Evolutionary conservation across 2,329 filamentous ascomycete species (phyloP).

Genomic region (Apiospora saccharicola): DNA sequence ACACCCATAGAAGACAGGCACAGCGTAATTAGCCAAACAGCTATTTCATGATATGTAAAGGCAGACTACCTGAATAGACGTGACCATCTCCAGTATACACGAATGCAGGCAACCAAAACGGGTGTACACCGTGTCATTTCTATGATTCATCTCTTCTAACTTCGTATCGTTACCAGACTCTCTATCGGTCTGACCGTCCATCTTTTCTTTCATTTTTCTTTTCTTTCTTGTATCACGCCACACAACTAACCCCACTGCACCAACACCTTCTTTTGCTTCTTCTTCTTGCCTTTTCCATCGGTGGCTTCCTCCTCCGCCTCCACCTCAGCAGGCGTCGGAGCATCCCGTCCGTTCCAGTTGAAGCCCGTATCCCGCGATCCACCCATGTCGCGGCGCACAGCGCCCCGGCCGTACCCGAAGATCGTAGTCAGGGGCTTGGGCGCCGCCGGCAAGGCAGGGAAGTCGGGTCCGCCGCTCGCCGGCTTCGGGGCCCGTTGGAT

Average conservation of each 20-base stretch:
- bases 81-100: neutral
- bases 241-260: constrained; percentile 63
- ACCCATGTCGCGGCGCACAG: constrained; percentile 62
- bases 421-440: constrained; percentile 72
- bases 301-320: constrained; percentile 32
- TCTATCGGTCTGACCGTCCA: neutral
- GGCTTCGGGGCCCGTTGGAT: constrained; percentile 29
- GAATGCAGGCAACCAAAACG: neutral
- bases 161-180: neutral
- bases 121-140: neutral
- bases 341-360: constrained; percentile 49
- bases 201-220: too few species aligned
- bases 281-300: constrained; percentile 59
- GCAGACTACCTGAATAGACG: neutral
- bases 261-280: constrained; percentile 67
- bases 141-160: neutral
- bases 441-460: constrained; percentile 83
- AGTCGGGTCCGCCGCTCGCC: constrained; percentile 63
- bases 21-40: neutral
- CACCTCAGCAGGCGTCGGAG: constrained; percentile 32
- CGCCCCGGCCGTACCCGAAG: constrained; percentile 65
- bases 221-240: neutral
- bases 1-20: neutral
- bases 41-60: neutral
- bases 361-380: constrained; percentile 57